phyloP scores from a whole-genome alignment of 768 basidiomycete genomes.

The Lactifluus hygrophoroides region DNA sequence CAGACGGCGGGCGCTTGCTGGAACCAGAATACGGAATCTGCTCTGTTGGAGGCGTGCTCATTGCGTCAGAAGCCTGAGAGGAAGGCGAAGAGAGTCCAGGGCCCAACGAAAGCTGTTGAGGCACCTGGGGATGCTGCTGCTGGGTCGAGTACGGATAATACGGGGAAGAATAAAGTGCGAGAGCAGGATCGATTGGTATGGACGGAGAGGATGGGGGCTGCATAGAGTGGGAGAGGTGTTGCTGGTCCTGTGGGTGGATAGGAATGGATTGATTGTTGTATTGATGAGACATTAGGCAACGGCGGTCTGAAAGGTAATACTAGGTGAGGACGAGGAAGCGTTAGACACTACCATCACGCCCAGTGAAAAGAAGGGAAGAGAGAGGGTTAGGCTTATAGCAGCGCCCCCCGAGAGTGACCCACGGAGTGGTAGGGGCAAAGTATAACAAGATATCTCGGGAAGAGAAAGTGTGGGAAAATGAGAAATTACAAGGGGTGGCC shows the following conservation, averaged over 20 bases:
- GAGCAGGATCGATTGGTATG: conserved; percentile 61
- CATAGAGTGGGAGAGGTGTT: conserved; percentile 32
- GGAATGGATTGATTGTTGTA: conserved; percentile 30
- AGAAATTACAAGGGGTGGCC: neutral
- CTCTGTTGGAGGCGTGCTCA: conserved; percentile 67
- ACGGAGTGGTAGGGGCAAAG: neutral
- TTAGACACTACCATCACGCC: conserved; percentile 11
- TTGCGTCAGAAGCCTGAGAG: conserved; percentile 68
- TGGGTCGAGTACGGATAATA: conserved; percentile 49
- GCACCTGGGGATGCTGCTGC: conserved; percentile 39
- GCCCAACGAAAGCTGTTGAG: conserved; percentile 43
- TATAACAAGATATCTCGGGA: neutral
- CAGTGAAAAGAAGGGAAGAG: neutral
- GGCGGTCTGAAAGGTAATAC: conserved; percentile 25
- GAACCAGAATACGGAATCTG: conserved; percentile 39
- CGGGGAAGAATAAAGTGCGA: conserved; percentile 52
- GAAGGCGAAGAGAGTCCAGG: conserved; percentile 69
- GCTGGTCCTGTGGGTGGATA: conserved; percentile 34
- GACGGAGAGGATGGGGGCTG: conserved; percentile 51
- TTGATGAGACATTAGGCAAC: conserved; percentile 24
- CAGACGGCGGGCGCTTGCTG: conserved; percentile 25
- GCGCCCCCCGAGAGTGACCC: neutral
- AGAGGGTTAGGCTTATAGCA: neutral
- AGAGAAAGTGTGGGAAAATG: neutral
- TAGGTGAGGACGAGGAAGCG: conserved; percentile 21